Base-by-base conservation (phyloP, 2,329 filamentous ascomycete genomes). In the Fusarium sacchari region DNA sequence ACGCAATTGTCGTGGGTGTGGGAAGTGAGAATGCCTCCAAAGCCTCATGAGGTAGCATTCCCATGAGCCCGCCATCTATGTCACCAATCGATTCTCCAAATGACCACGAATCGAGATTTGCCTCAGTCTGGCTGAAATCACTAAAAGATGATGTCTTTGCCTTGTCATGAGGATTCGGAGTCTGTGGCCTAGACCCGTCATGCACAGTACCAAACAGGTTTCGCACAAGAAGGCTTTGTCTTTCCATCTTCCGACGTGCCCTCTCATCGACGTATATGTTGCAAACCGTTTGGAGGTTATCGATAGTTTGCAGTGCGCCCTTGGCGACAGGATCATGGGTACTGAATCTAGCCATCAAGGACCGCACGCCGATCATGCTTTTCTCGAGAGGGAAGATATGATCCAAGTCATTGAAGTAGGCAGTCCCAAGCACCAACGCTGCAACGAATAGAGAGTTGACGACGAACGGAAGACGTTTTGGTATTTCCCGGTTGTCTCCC, bases 71-170 rank as follows among this genome's bases (percentile, higher is more conserved):
- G 5, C 24, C 24, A 17, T 55, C 34, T 6, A 40, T 18, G 50
- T 40, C 11, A 7, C 24, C n/a, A 5, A 28, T 10, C 7, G 50
- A 14, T 28, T 28, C 24, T 4, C 3, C 34, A 17, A 55, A 13
- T 10, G 50, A n/a, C 50, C 50, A 55, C 5, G 14, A 13, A 40
- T 55, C 18, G 11, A 28, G 5, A 1, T 7, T 10, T 39, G 13
- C 20, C 8, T 55, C 50, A 18, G 3, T 40, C 15, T 28, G 24
- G 15, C 10, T 22, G 6, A 40, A 28, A 17, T 5, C 14, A 2
- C 20, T n/a, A 2, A 18, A 1, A 18, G 34, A 11, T 0, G 4
- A 7, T n/a, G 20, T 12, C 24, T 55, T 55, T 39, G 11, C 4
- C 13, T 11, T 55, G 2, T 39, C 24, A 1, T 28, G 11, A 1